Percentiles rank a stretch among this genome's conserved stretches.
These are phyloP conservation scores for Magnolia kwangsiensis DNA, from an alignment of 164 flowering plant genomes.

Conservation along the genomic window DNA sequence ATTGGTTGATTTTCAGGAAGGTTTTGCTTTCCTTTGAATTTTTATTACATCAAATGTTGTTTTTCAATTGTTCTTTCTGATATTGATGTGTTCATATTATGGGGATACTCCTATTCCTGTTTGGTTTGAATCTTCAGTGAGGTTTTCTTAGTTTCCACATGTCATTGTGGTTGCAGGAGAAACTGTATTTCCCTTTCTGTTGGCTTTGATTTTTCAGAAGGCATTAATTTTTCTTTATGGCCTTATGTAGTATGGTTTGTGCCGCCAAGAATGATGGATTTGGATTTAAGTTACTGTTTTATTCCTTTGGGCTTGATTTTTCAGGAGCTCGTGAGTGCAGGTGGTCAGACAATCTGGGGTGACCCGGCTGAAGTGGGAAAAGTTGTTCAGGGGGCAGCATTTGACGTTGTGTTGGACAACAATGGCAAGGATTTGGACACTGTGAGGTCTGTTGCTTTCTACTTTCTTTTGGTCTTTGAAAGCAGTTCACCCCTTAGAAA, in stretches of 20 bases:
- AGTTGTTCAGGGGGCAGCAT: conserved; percentile 53
- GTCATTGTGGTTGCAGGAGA: neutral
- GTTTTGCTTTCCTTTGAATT: neutral
- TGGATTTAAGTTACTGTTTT: neutral
- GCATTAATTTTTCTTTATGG: neutral
- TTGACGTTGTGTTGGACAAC: conserved; percentile 92
- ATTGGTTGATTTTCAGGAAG: neutral
- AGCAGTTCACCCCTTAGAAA: neutral
- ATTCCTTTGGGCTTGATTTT: conserved; percentile 9
- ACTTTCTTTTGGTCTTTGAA: neutral
- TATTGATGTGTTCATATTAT: neutral
- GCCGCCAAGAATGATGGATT: neutral
- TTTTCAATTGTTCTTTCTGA: neutral
- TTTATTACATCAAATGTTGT: neutral
- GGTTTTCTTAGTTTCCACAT: neutral
- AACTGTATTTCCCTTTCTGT: neutral
- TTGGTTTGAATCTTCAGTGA: neutral
- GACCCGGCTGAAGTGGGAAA: conserved; percentile 72
- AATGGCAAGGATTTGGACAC: conserved; percentile 94
- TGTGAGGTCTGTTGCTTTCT: conserved; percentile 54
- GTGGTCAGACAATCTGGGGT: conserved; percentile 93
- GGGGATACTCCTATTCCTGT: neutral
- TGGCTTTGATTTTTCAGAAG: neutral
- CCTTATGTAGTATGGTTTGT: neutral
- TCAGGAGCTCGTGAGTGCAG: conserved; percentile 78